Base-by-base conservation (phyloP, 805 yeast species). In the Pichia occidentalis region DNA sequence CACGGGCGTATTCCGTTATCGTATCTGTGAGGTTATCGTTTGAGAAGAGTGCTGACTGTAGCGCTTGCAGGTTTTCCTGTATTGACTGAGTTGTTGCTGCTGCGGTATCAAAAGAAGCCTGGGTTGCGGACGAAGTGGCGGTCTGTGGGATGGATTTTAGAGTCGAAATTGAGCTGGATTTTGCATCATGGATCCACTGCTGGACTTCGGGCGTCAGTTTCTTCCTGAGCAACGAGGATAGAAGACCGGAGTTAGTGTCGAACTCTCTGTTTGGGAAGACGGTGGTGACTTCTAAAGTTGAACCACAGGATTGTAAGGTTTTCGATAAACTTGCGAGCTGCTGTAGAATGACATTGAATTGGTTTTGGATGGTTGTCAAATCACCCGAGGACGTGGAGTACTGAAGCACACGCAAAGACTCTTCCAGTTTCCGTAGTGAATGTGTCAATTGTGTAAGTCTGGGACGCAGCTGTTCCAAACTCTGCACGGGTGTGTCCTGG, bases 201-300 rank as follows among this genome's bases (percentile, higher is more conserved):
- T 78, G 84, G 2, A 90, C 95, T 45, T 88, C 97, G 0, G 98
- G 97, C 9, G 85, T 64, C 34, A 81, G 80, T 55, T 88, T 90
- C 56, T 88, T 92, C 42, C 97, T 71, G 43, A 92, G 59, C 43
- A 92, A 64, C 0, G 97, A 87, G 0, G 95, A 83, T 35, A 88
- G 62, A 24, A 92, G 67, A 2, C 86, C 84, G 51, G 84, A 88
- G 46, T 85, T 88, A 30, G 85, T 82, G 7, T 97, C 97, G 55
- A 90, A 92, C 16, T 72, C 71, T 0, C 88, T 81, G 37, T 85
- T 64, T 1, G 98, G 98, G 52, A 75, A 90, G 1, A 79, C 88
- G 36, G 84, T 86, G 0, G 95, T 78, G 5, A 73, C 60, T 31
- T 71, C 70, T 19, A 92, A 63, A 0, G 71, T 58, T 3, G 72